Percentiles rank a stretch among this genome's conserved stretches.
phyloP scores from a whole-genome alignment of 139 green algal genomes.

The Coelastrella sp. region DNA sequence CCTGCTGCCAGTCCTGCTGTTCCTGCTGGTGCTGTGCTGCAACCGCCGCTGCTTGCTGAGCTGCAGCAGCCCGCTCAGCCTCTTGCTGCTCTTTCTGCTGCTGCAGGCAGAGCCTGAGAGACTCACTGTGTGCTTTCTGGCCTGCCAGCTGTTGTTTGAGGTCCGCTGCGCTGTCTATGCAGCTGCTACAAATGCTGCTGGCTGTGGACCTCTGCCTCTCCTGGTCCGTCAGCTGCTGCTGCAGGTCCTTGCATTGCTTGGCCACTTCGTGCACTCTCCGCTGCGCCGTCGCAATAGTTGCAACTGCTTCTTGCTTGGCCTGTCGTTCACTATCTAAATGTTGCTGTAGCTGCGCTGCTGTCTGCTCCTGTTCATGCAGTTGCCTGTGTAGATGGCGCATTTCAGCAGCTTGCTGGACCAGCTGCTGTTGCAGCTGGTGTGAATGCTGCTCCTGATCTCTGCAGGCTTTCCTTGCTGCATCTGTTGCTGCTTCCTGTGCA shows the following conservation, averaged over 20 bases:
- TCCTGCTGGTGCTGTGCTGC: not conserved
- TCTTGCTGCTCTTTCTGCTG: not conserved
- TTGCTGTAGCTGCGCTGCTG: conserved; percentile 11
- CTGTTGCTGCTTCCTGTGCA: conserved; percentile 6
- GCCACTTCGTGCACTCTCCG: not conserved
- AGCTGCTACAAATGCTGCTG: conserved; percentile 7
- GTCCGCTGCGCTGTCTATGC: not conserved
- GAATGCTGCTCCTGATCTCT: not conserved
- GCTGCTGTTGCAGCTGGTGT: not conserved
- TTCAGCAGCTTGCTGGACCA: not conserved
- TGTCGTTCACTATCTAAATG: not conserved
- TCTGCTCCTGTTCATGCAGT: conserved; percentile 1
- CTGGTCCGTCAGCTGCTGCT: conserved; percentile 12
- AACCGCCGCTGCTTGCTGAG: not conserved
- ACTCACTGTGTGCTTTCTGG: not conserved
- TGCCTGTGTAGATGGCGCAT: not conserved
- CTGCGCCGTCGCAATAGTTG: not conserved
- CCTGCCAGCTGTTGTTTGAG: conserved; percentile 3
- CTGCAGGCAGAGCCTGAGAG: not conserved
- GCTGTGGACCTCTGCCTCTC: not conserved
- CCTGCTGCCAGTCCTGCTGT: not conserved
- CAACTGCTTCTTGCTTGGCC: not conserved
- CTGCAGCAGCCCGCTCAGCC: not conserved
- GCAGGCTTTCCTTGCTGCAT: not conserved
- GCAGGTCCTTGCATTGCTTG: not conserved